phyloP scores from a whole-genome alignment of 352 stramenopile genomes.

The Phytophthora brassicae region DNA sequence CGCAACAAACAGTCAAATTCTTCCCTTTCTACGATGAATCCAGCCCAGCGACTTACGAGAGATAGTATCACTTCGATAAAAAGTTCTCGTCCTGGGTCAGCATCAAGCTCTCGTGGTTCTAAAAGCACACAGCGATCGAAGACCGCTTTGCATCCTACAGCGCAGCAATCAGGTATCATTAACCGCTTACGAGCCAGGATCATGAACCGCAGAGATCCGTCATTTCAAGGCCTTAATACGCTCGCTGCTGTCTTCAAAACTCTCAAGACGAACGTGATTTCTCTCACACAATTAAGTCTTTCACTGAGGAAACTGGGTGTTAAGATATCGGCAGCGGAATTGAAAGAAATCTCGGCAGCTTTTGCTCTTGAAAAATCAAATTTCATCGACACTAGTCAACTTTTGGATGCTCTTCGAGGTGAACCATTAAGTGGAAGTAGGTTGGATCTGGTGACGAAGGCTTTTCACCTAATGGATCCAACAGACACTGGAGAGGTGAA shows the following conservation, averaged over 20 bases:
- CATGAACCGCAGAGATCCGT: conserved; percentile 31
- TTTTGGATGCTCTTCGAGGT: conserved; percentile 53
- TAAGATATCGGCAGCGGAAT: conserved; percentile 40
- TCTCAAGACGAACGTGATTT: conserved; percentile 44
- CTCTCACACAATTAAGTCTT: conserved; percentile 60
- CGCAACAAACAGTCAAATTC: neutral
- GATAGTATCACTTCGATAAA: conserved; percentile 12
- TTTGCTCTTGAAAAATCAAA: conserved; percentile 58
- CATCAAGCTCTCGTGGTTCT: conserved; percentile 1
- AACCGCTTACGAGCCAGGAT: conserved; percentile 39
- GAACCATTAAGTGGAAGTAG: conserved; percentile 28
- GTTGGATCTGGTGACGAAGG: conserved; percentile 45
- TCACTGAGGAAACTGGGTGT: conserved; percentile 56
- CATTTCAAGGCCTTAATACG: conserved; percentile 49
- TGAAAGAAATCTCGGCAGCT: conserved; percentile 37
- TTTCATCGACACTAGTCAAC: conserved; percentile 50
- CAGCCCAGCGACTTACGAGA: conserved; percentile 5
- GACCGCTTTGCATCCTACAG: neutral
- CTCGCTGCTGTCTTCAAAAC: conserved; percentile 36
- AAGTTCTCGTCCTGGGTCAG: neutral
- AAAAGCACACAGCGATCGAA: neutral
- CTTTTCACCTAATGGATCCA: conserved; percentile 65
- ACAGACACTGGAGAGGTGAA: conserved; percentile 36
- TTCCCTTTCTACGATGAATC: neutral
- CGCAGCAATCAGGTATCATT: conserved; percentile 9